Base-by-base conservation (phyloP, 306 rosid genomes). In the Hippophae rhamnoides region DNA sequence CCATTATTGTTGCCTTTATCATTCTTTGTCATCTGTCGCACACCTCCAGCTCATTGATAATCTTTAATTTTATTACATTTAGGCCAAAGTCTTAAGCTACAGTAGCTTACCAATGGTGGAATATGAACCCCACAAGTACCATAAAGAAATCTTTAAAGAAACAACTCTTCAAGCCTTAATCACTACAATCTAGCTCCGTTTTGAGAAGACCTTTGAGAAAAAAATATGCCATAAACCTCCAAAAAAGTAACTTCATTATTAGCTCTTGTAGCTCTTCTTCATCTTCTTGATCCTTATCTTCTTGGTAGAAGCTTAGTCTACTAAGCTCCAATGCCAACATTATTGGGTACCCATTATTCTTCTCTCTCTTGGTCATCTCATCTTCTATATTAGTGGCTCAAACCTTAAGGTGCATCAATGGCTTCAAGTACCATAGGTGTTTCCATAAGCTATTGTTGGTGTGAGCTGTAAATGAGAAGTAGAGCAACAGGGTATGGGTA, bases 401-500 rank as follows among this genome's bases (percentile, higher is more conserved):
- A 61, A 85, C 98, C 52, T 71, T 90, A 1, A 58, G 94, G 1
- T 90, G 92, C 86, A 79, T 90, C 76, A 87, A 90, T 26, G 98
- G 80, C 7, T 90, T 90, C 87, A 87, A 90, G 92, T 90, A 87
- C 75, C 96, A 87, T 75, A 49, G 96, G 38, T 78, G 96, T 8
- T 90, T 96, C 77, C 98, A 90, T 73, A 87, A 90, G 79, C 95
- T 90, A n/a, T n/a, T n/a, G n/a, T n/a, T n/a, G n/a, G n/a, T n/a
- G 0, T 18, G 0, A 18, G 18, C 18, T 18, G 18, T 18, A 18
- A 18, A 18, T 18, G 18, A 18, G 18, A 18, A 18, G 18, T 18
- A 0, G 18, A 18, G 18, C 0, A 18, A 0, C 18, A 18, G 18
- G 18, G 23, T 18, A 18, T 18, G 23, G 1, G 23, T 18, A 1